Evolutionary conservation across 1,139 yeast genomes (phyloP), one percentile per base, ranked within the genome.

Genomic region (Yamadazyma epiphylla): DNA sequence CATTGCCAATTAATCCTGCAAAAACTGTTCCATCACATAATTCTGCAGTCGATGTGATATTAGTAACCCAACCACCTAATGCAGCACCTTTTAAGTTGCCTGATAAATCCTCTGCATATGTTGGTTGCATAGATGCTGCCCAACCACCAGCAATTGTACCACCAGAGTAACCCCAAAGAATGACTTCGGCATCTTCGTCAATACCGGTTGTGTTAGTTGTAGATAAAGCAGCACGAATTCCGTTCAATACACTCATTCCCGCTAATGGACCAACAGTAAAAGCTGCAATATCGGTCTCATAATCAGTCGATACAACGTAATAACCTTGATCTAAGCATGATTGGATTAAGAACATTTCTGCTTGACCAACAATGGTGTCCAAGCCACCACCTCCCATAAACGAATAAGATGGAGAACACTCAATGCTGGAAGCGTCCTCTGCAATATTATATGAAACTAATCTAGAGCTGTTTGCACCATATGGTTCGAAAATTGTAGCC

Each of bases 401-500:
- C 4, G 46, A 49, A 23, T 38, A 43, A 11, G 45, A 35, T 5
- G 46, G 45, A 3, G 44, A 33, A 30, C 48, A 44, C 20, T 44
- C 27, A 4, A 37, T 19, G 13, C 27, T 23, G 1, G 47, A 29
- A 3, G 46, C 29, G 30, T 44, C 49, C 31, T 44, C 42, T 15
- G 33, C 38, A 7, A 40, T 35, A 27, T 42, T 45, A 24, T 24
- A 12, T 28, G 22, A 26, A 37, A 38, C 13, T 14, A 25, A 13
- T 21, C 14, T 27, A 4, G 45, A 39, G 7, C 52, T 42, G 33
- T 61, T 56, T 5, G 59, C 57, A 33, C 56, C 49, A 31, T 39
- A 47, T 2, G 69, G 66, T 36, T 49, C 53, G 10, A 59, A 45
- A 4, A 64, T 36, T 1, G 70, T 60, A 6, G 64, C 43, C 6